Evolutionary conservation across 495 filamentous ascomycete species (phyloP).

Genomic region (Penicillium simplicissimum): DNA sequence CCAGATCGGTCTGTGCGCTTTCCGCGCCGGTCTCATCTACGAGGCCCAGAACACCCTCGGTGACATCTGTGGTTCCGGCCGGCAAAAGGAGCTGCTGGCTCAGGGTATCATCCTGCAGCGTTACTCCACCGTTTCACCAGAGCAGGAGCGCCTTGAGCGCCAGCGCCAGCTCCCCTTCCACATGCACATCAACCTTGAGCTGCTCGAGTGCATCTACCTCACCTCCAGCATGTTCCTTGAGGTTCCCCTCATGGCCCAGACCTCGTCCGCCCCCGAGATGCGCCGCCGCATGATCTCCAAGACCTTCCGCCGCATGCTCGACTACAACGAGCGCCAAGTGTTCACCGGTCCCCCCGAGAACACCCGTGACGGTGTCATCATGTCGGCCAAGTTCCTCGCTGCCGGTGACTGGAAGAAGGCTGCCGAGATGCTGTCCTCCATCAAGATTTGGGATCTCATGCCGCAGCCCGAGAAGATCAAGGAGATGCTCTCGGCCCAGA

Average conservation of each 20-base stretch:
- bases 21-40: conserved; percentile 94
- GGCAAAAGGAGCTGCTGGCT: conserved; percentile 96
- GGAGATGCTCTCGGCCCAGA: conserved; percentile 93
- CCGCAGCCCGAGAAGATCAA: conserved; percentile 84
- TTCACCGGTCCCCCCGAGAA: conserved; percentile 99
- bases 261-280: conserved; percentile 92
- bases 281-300: conserved; percentile 99
- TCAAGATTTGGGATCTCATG: conserved; percentile 99
- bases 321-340: conserved; percentile 98
- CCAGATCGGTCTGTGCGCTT: conserved; percentile 96
- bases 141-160: conserved; percentile 94
- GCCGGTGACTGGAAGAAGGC: conserved; percentile 98
- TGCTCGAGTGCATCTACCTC: conserved; percentile 97
- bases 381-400: conserved; percentile 93
- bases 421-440: conserved; percentile 85
- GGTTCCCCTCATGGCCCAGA: conserved; percentile 94
- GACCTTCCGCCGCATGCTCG: conserved; percentile 97
- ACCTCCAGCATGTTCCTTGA: conserved; percentile 98
- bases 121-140: conserved; percentile 89
- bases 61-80: conserved; percentile 94
- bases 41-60: conserved; percentile 95
- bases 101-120: conserved; percentile 98
- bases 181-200: conserved; percentile 99
- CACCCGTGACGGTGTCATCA: conserved; percentile 98
- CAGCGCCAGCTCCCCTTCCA: conserved; percentile 98